These are phyloP conservation scores for Canariomyces notabilis DNA, from an alignment of 2,329 filamentous ascomycete genomes.

Conservation along the genomic window DNA sequence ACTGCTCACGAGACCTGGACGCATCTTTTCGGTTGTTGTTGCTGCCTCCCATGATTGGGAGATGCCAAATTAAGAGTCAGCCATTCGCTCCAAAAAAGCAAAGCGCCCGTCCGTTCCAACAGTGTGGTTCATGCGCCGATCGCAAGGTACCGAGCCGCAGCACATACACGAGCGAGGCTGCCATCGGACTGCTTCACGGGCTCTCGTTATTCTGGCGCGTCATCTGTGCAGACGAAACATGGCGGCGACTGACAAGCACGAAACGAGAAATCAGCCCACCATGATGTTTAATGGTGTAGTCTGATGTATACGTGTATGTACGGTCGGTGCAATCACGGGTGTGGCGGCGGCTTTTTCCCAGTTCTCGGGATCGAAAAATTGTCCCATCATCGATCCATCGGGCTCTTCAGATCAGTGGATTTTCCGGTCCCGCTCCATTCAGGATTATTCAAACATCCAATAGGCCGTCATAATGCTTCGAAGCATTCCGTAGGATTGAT, in stretches of 20 bases:
- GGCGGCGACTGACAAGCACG: not conserved
- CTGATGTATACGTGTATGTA: no score
- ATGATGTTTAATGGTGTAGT: no score
- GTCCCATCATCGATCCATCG: no score
- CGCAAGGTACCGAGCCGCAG: slow-evolving; percentile 6
- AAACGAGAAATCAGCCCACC: not conserved
- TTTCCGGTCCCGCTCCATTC: no score
- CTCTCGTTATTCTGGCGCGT: not conserved
- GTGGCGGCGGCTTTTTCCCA: no score
- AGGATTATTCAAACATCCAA: no score
- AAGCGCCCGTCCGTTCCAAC: slow-evolving; percentile 13
- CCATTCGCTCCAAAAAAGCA: not conserved
- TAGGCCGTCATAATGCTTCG: no score
- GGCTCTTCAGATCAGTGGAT: no score
- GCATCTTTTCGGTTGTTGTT: not conserved
- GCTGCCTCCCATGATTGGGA: slow-evolving; percentile 1
- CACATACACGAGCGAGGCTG: slow-evolving; percentile 11
- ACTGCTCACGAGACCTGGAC: slow-evolving; percentile 12
- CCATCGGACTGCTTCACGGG: slow-evolving; percentile 7
- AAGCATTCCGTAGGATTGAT: no score
- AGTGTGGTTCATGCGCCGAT: slow-evolving; percentile 23
- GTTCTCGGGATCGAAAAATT: no score
- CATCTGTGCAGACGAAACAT: slow-evolving; percentile 3
- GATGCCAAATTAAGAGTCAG: not conserved
- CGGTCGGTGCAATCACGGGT: no score